These are phyloP conservation scores for Polysphondylium violaceum DNA, from an alignment of 78 protist genomes.

Conservation along the genomic window DNA sequence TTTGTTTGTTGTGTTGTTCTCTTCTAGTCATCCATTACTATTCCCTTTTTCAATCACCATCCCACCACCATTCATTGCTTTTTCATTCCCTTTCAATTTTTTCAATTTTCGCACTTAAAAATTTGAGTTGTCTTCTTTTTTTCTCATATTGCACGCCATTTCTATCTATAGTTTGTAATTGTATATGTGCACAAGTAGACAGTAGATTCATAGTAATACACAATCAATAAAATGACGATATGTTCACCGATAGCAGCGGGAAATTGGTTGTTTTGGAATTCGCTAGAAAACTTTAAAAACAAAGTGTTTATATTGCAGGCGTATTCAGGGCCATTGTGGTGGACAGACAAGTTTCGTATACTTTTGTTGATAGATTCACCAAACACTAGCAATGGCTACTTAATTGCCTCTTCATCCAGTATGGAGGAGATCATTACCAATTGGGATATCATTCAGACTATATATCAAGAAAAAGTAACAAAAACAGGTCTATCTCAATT, in stretches of 20 bases:
- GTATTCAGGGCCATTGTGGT: conserved; percentile 64
- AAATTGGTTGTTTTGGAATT: conserved; percentile 44
- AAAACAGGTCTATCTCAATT: conserved; percentile 49
- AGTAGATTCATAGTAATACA: no score
- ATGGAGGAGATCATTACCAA: conserved; percentile 18
- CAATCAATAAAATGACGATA: conserved; percentile 54
- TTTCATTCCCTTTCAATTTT: no score
- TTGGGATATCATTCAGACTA: conserved; percentile 35
- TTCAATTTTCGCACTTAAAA: no score
- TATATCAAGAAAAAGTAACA: conserved; percentile 42
- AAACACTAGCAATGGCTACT: conserved; percentile 6
- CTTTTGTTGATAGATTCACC: conserved; percentile 9
- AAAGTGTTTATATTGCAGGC: conserved; percentile 15
- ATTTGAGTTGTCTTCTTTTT: no score
- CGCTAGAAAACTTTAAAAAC: not conserved
- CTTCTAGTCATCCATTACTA: no score
- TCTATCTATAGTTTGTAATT: no score
- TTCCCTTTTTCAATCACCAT: no score
- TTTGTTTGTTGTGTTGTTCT: no score
- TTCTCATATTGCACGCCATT: no score
- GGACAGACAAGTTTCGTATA: conserved; percentile 51
- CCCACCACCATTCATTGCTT: no score
- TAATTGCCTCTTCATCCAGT: conserved; percentile 23
- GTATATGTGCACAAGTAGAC: no score
- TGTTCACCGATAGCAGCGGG: conserved; percentile 24